Evolutionary conservation across 139 green algal species (phyloP).

Genomic region (Coccomyxa sp.): DNA sequence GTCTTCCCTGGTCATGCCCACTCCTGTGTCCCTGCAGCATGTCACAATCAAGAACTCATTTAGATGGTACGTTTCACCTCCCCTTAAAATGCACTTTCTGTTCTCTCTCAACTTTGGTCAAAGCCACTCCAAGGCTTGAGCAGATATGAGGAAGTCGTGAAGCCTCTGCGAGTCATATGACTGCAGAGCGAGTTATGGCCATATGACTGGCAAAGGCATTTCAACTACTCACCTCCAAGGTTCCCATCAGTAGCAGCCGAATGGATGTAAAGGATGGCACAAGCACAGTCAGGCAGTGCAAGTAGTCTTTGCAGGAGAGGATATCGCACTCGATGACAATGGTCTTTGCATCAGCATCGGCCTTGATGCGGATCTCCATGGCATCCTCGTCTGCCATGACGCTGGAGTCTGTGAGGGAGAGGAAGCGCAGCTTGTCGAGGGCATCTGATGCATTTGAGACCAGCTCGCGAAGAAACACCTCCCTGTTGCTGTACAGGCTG

Average conservation of each 20-base stretch:
- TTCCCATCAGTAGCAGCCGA: too few species aligned
- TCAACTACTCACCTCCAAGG: too few species aligned
- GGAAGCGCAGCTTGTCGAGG: conserved; percentile 93
- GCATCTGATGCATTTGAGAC: conserved; percentile 93
- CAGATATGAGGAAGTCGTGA: too few species aligned
- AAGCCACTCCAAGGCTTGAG: too few species aligned
- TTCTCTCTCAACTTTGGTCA: too few species aligned
- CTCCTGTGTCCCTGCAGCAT: conserved; percentile 71
- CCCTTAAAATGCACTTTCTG: background rate
- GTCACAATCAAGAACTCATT: background rate
- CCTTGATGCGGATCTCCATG: conserved; percentile 87
- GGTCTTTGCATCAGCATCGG: conserved; percentile 75
- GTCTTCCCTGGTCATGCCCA: conserved; percentile 94
- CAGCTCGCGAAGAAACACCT: conserved; percentile 90
- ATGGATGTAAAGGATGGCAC: too few species aligned
- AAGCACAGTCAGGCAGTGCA: too few species aligned
- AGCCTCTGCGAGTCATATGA: too few species aligned
- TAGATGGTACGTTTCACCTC: background rate
- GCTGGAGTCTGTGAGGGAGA: conserved; percentile 52
- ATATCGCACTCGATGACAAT: conserved; percentile 84
- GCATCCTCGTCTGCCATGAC: conserved; percentile 39
- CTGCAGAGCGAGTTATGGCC: too few species aligned
- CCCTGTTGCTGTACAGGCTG: conserved; percentile 92
- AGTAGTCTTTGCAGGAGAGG: background rate
- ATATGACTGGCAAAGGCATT: too few species aligned